Evolutionary conservation across 345 rosid species (phyloP).

Genomic region (Pugionium dolabratum): DNA sequence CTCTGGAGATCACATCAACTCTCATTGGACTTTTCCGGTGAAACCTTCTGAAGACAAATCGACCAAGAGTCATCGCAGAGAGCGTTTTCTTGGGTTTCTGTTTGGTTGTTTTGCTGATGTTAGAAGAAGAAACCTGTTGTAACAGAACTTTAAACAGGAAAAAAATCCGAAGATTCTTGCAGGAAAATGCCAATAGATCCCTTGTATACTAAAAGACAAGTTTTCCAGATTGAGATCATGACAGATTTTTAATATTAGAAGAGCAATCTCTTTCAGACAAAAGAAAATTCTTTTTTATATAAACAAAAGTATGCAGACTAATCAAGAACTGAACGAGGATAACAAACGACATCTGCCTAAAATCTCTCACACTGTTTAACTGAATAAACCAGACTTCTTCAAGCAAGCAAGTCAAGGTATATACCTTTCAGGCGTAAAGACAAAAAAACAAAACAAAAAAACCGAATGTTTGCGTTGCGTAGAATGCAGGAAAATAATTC

Average conservation of each 20-base stretch:
- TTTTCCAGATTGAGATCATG: not conserved
- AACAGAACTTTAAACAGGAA: slow-evolving; percentile 19
- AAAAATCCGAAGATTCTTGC: slow-evolving; percentile 31
- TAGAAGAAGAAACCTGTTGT: slow-evolving; percentile 5
- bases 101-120: slow-evolving; percentile 2
- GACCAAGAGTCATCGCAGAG: slow-evolving; percentile 28
- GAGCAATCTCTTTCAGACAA: slow-evolving; percentile 16
- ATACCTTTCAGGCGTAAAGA: slow-evolving; percentile 35
- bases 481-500: slow-evolving; percentile 12
- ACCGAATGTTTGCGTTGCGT: not conserved
- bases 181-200: slow-evolving; percentile 33
- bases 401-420: slow-evolving; percentile 30
- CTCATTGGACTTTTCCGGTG: slow-evolving; percentile 33
- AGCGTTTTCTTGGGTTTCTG: not conserved
- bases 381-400: slow-evolving; percentile 28
- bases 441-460: slow-evolving; percentile 23
- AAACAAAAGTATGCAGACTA: slow-evolving; percentile 31
- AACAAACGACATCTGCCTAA: slow-evolving; percentile 21
- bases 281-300: slow-evolving; percentile 25
- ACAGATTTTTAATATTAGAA: slow-evolving; percentile 4
- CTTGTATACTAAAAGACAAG: slow-evolving; percentile 28
- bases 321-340: slow-evolving; percentile 30
- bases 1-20: slow-evolving; percentile 40
- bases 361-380: slow-evolving; percentile 32
- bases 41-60: slow-evolving; percentile 23